phyloP scores from a whole-genome alignment of 2,329 filamentous ascomycete species.

The Aspergillus sp. region DNA sequence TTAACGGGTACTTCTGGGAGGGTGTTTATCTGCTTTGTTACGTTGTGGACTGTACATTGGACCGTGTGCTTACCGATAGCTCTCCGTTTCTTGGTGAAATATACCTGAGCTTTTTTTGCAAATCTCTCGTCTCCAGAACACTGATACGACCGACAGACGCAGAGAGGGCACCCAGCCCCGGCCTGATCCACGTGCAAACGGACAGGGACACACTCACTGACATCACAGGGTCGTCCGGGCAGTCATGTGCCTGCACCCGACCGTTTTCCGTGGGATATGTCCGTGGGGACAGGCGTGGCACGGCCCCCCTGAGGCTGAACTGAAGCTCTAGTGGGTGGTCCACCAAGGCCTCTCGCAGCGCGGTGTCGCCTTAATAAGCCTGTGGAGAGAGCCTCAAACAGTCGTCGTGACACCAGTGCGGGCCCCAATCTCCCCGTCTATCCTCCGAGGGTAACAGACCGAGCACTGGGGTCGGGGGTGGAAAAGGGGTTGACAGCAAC shows the following conservation, averaged over 20 bases:
- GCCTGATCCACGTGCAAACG: constrained; percentile 1
- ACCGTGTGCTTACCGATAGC: constrained; percentile 4
- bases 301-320: constrained; percentile 5
- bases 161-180: neutral
- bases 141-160: neutral
- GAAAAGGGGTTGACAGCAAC: neutral
- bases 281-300: neutral
- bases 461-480: neutral
- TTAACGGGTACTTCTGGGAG: constrained; percentile 4
- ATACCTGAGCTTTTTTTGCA: constrained; percentile 4
- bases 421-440: too few species aligned
- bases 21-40: constrained; percentile 7
- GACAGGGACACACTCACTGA: neutral
- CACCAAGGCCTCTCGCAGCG: neutral
- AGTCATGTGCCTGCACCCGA: constrained; percentile 8
- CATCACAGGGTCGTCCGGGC: constrained; percentile 5
- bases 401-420: neutral
- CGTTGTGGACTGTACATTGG: constrained; percentile 4
- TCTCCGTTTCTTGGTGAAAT: constrained; percentile 7
- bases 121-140: neutral
- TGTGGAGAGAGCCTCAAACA: neutral
- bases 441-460: neutral
- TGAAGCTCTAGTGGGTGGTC: neutral
- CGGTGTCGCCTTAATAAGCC: neutral
- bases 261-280: neutral